These are phyloP conservation scores for Benincasa hispida DNA, from an alignment of 306 rosid species.

Conservation along the genomic window DNA sequence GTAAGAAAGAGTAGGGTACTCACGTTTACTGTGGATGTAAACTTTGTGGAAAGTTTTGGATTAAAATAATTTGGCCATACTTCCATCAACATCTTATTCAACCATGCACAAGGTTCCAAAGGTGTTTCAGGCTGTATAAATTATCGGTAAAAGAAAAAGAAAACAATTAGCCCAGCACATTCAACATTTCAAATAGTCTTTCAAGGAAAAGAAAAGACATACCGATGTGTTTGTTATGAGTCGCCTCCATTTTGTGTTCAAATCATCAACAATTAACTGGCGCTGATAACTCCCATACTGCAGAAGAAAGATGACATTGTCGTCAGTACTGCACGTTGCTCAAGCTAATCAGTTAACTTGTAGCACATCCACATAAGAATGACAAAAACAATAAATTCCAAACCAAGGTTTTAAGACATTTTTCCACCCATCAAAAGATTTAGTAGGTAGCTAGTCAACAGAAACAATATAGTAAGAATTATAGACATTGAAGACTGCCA, in stretches of 20 bases:
- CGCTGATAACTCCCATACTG: slow-evolving; percentile 81
- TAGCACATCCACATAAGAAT: neutral
- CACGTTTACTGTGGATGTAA: slow-evolving; percentile 70
- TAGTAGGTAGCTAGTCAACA: too few species aligned
- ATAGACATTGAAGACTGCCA: neutral
- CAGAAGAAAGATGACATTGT: slow-evolving; percentile 19
- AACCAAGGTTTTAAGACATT: neutral
- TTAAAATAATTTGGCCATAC: slow-evolving; percentile 58
- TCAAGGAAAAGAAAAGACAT: neutral
- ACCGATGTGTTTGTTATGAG: slow-evolving; percentile 45
- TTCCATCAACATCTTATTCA: slow-evolving; percentile 71
- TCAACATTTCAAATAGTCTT: neutral
- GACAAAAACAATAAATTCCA: neutral
- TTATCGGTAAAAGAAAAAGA: neutral
- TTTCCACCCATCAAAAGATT: neutral
- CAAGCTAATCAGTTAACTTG: neutral
- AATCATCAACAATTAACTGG: slow-evolving; percentile 62
- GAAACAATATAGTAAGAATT: neutral
- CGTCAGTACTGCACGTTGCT: slow-evolving; percentile 11
- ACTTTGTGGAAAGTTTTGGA: slow-evolving; percentile 59
- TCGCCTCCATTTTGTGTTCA: slow-evolving; percentile 83
- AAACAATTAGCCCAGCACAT: neutral
- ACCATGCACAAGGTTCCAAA: slow-evolving; percentile 92
- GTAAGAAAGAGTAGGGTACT: slow-evolving; percentile 4
- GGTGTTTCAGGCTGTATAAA: slow-evolving; percentile 57